phyloP scores from a whole-genome alignment of 2,329 filamentous ascomycete genomes.

The Sporothrix globosa region DNA sequence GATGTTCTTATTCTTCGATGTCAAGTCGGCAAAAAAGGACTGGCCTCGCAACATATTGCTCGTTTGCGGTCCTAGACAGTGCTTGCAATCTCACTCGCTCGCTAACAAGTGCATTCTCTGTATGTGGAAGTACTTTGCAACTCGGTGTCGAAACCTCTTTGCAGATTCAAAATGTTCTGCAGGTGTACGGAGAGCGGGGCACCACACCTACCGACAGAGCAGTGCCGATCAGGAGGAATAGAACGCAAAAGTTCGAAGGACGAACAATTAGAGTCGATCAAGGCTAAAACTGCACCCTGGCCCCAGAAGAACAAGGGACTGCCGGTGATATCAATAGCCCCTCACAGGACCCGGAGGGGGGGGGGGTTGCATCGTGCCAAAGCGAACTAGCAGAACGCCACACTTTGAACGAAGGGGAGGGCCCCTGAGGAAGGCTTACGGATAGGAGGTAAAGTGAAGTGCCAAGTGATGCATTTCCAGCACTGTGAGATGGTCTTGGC shows the following conservation, averaged over 20 bases:
- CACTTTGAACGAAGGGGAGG: constrained; percentile 18
- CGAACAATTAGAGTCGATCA: not conserved
- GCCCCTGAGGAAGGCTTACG: not conserved
- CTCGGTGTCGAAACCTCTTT: not conserved
- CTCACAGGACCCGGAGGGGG: not conserved
- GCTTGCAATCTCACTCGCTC: not conserved
- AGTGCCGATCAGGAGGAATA: constrained; percentile 7
- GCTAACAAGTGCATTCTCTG: too few species aligned
- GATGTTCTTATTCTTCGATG: too few species aligned
- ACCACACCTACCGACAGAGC: constrained; percentile 11
- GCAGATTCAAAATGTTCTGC: constrained; percentile 4
- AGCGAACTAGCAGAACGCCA: constrained; percentile 21
- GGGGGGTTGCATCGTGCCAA: constrained; percentile 18
- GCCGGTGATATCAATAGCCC: constrained; percentile 16
- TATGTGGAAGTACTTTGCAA: not conserved
- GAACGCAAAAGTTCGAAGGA: not conserved
- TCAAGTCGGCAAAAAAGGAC: not conserved
- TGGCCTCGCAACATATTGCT: constrained; percentile 15
- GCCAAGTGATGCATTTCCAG: constrained; percentile 11
- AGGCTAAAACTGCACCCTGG: not conserved
- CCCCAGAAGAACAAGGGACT: not conserved
- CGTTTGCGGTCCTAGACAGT: not conserved
- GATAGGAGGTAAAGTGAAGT: not conserved
- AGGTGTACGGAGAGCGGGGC: not conserved
- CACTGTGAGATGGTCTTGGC: constrained; percentile 15